Base-by-base conservation (phyloP, 2,329 filamentous ascomycete species). In the Penicillium sclerotiorum region DNA sequence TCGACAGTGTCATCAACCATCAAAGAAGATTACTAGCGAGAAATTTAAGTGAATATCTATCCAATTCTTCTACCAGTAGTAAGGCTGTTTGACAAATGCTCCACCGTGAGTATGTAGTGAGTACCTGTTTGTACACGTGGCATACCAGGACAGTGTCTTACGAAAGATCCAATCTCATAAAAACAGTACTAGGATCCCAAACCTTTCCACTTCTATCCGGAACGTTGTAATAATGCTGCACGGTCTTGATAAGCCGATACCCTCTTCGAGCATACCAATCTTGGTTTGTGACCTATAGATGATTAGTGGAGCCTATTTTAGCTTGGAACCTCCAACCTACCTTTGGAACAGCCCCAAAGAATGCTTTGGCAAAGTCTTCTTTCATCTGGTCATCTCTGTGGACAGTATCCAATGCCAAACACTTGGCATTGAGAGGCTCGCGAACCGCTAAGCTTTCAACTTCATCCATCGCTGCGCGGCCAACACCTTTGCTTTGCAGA, bases 251-350 rank as follows among this genome's bases (percentile, higher is more conserved):
- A 8, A 53, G 40, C 9, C 5, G 46, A 25, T 62, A 62, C 11
- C 58, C 59, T 18, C 59, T 53, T 8, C 58, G 52, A 28, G 28
- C 33, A 50, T 62, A 62, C 59, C 58, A 62, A 8, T 55, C 57
- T 38, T 62, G 21, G n/a, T 51, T 60, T 3, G 47, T 39, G 20
- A 50, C 33, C 59, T 61, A 20, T 12, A 40, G 12, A 45, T 5
- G 17, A 11, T 50, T 17, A 55, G 45, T 39, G 7, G 25, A 9
- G 17, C 28, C 35, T 18, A 27, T 32, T 28, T 3, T 5, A 20
- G 17, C 4, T 6, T 27, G 6, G 5, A 25, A 18, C 9, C 22
- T 8, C 13, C 13, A 21, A 23, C 45, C 28, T 44, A 61, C 58
- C 50, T 58, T 61, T 21, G 56, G 55, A 37, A 56, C 3, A 13